Percentiles rank a stretch among this genome's conserved stretches.
Conservation (phyloP, 2,329 filamentous ascomycete species). For the Fusarium proliferatum region DNA sequence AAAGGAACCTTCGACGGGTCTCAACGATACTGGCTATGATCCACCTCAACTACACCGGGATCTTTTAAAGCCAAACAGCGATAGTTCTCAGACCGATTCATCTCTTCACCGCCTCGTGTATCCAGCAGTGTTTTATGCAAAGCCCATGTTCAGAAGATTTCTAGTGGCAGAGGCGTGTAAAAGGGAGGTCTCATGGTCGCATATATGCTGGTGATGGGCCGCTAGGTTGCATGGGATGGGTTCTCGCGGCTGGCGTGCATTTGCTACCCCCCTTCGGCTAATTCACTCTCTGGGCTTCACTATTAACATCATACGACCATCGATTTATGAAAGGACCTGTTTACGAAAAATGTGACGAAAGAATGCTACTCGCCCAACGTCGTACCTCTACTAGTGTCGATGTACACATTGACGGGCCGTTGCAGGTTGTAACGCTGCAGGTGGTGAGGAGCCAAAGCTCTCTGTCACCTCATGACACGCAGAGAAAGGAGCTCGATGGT, state of each 20-base stretch:
- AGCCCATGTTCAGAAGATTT: conserved; percentile 23
- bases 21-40: conserved; percentile 35
- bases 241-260: conserved; percentile 43
- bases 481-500: conserved; percentile 16
- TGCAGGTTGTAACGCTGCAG: conserved; percentile 20
- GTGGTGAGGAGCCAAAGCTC: conserved; percentile 7
- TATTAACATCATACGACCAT: conserved; percentile 41
- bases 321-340: conserved; percentile 7
- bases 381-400: conserved; percentile 1
- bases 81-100: conserved; percentile 39
- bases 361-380: background rate
- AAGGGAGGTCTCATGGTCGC: conserved; percentile 40
- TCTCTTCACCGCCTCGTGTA: conserved; percentile 44
- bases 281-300: conserved; percentile 11
- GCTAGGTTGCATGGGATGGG: conserved; percentile 43
- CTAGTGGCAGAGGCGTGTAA: conserved; percentile 38
- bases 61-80: conserved; percentile 36
- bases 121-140: conserved; percentile 41
- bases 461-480: conserved; percentile 10
- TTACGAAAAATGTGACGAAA: conserved; percentile 5
- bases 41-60: conserved; percentile 37
- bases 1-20: conserved; percentile 26
- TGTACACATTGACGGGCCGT: conserved; percentile 29
- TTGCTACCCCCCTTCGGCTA: conserved; percentile 33
- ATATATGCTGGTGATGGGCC: conserved; percentile 42